Conservation (phyloP, 2,329 filamentous ascomycete genomes). For the Trichoderma oligosporum region DNA sequence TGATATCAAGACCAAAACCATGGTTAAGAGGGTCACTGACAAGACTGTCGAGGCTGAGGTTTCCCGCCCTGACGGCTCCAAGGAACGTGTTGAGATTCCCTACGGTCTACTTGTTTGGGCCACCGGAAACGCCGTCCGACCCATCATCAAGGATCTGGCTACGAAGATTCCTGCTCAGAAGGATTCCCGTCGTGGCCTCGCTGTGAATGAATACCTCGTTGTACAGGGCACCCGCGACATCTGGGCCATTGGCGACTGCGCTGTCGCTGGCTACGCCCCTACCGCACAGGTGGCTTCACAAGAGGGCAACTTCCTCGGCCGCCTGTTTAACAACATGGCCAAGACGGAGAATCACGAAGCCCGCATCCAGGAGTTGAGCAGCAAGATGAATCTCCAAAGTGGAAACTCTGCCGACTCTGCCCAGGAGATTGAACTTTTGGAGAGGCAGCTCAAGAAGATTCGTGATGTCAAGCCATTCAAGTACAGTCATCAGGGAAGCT, state of each 20-base stretch:
- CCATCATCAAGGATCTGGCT: slow-evolving; percentile 88
- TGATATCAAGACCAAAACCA: slow-evolving; percentile 95
- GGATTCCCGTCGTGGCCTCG: slow-evolving; percentile 88
- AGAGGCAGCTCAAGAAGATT: slow-evolving; percentile 81
- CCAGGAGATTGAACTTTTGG: slow-evolving; percentile 75
- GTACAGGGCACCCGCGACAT: slow-evolving; percentile 96
- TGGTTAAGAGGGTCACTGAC: slow-evolving; percentile 95
- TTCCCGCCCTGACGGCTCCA: slow-evolving; percentile 76
- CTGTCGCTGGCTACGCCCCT: slow-evolving; percentile 93
- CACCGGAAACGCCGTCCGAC: slow-evolving; percentile 90
- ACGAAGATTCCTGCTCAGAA: slow-evolving; percentile 88
- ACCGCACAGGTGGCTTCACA: slow-evolving; percentile 95
- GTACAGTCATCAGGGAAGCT: slow-evolving; percentile 94
- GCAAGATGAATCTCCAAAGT: slow-evolving; percentile 56
- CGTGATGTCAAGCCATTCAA: slow-evolving; percentile 97
- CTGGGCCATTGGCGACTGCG: slow-evolving; percentile 97
- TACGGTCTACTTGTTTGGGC: slow-evolving; percentile 98
- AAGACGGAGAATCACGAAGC: slow-evolving; percentile 81
- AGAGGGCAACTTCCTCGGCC: slow-evolving; percentile 90
- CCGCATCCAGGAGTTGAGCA: slow-evolving; percentile 67
- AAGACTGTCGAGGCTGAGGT: slow-evolving; percentile 89
- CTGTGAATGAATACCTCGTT: slow-evolving; percentile 97
- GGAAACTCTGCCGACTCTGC: slow-evolving; percentile 65
- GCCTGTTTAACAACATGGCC: slow-evolving; percentile 98
- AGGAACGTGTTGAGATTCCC: slow-evolving; percentile 75